phyloP scores from a whole-genome alignment of 257 asterid species.

The Eustoma russellianum region DNA sequence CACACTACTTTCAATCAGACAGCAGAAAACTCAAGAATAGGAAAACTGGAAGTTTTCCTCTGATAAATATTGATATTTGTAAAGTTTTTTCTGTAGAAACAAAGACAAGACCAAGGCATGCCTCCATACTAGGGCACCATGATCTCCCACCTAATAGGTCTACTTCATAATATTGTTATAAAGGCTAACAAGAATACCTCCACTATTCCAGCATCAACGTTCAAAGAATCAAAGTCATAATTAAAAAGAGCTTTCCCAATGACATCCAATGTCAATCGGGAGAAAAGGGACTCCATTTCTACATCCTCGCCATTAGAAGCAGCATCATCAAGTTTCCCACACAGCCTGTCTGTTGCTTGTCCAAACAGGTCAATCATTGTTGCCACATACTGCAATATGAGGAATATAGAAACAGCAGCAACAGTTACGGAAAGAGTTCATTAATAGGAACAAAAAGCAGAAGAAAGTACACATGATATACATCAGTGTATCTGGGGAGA shows the following conservation, averaged over 20 bases:
- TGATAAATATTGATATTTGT: neutral
- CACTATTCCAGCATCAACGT: constrained; percentile 77
- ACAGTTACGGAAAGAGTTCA: constrained; percentile 9
- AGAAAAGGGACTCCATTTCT: constrained; percentile 97
- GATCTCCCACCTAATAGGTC: neutral
- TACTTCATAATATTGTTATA: constrained; percentile 6
- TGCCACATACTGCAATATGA: constrained; percentile 69
- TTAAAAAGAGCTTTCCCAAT: constrained; percentile 97
- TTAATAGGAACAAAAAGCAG: constrained; percentile 2
- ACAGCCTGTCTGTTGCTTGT: constrained; percentile 79
- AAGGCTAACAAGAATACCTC: constrained; percentile 48
- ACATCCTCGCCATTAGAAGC: constrained; percentile 92
- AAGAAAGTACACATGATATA: neutral
- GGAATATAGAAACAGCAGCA: constrained; percentile 4
- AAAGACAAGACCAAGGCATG: neutral
- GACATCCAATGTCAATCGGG: constrained; percentile 88
- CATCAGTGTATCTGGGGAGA: neutral
- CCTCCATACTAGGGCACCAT: neutral
- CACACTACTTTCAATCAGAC: constrained; percentile 1
- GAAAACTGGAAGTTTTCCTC: constrained; percentile 5
- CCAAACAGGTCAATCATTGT: constrained; percentile 86
- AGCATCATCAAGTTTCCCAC: constrained; percentile 76
- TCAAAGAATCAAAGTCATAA: constrained; percentile 90
- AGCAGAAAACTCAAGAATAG: constrained; percentile 4
- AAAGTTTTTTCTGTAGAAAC: neutral